A percentile compares a stretch with the other conserved stretches of the same genome.
Conservation (phyloP, 352 stramenopile species). For the Pythium folliculosum region DNA sequence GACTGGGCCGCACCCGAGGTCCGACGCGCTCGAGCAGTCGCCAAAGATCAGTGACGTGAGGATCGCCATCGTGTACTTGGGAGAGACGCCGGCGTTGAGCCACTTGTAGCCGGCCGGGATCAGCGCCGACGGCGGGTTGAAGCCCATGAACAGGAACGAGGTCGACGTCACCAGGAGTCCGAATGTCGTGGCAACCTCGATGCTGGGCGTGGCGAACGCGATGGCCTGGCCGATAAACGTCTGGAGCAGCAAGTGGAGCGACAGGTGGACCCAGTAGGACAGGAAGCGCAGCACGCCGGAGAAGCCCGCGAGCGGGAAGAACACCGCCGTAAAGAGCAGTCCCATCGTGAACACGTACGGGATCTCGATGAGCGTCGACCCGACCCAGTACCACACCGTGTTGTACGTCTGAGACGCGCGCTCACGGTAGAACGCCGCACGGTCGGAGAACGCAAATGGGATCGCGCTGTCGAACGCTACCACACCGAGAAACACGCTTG, state of each 20-base stretch:
- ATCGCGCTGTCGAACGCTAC: background rate
- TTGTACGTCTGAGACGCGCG: conserved; percentile 6
- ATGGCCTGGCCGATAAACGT: conserved; percentile 6
- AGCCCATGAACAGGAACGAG: conserved; percentile 2
- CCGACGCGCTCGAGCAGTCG: background rate
- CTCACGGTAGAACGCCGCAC: conserved; percentile 2
- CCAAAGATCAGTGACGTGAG: background rate
- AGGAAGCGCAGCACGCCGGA: background rate
- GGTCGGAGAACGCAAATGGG: background rate
- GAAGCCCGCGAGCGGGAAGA: conserved; percentile 1
- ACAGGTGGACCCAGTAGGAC: conserved; percentile 1
- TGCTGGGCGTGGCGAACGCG: conserved; percentile 4
- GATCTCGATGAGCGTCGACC: background rate
- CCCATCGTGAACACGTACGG: background rate
- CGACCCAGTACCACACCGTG: background rate
- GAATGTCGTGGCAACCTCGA: conserved; percentile 2
- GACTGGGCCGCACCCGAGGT: background rate
- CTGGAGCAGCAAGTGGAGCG: conserved; percentile 10
- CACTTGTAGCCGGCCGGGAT: conserved; percentile 4
- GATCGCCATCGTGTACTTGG: conserved; percentile 2
- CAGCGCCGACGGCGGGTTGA: background rate
- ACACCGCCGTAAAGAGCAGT: background rate
- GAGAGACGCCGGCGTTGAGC: background rate
- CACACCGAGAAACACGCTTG: background rate
- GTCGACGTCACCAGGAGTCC: background rate